Conservation (phyloP, 2,329 filamentous ascomycete species). For the Colletotrichum limetticola region DNA sequence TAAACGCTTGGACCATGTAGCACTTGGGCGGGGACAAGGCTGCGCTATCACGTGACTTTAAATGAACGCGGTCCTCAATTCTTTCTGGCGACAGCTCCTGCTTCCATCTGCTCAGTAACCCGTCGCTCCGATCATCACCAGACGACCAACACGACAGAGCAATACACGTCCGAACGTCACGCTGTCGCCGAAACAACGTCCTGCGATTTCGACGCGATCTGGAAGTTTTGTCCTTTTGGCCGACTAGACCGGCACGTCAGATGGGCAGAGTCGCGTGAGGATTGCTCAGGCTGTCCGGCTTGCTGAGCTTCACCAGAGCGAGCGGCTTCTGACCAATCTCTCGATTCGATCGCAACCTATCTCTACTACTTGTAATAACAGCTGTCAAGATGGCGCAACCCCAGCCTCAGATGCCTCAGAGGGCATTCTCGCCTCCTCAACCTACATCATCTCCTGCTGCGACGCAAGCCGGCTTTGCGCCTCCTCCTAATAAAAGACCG, state of each 20-base stretch:
- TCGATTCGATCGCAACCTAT: conserved; percentile 28
- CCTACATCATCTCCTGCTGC: conserved; percentile 70
- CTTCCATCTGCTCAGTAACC: conserved; percentile 28
- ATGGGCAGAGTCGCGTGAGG: conserved; percentile 58
- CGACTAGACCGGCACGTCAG: conserved; percentile 40
- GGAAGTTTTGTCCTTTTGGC: background rate
- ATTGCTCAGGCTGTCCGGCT: conserved; percentile 62
- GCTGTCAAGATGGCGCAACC: conserved; percentile 66
- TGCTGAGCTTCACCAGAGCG: conserved; percentile 45
- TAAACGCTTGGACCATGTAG: conserved; percentile 12
- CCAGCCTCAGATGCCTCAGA: conserved; percentile 62
- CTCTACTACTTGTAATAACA: conserved; percentile 3
- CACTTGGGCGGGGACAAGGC: background rate
- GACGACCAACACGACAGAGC: conserved; percentile 5
- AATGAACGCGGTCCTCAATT: conserved; percentile 39
- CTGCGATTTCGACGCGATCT: background rate
- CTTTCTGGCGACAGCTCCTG: conserved; percentile 24
- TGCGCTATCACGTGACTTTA: conserved; percentile 53
- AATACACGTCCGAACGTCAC: background rate
- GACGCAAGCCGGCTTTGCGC: conserved; percentile 62
- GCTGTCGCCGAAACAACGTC: background rate
- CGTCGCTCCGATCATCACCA: conserved; percentile 8
- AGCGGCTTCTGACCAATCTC: conserved; percentile 24
- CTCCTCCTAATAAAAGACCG: conserved; percentile 79
- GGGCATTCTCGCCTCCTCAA: conserved; percentile 71